phyloP scores from a whole-genome alignment of 257 asterid genomes.

The Scutellaria minor region DNA sequence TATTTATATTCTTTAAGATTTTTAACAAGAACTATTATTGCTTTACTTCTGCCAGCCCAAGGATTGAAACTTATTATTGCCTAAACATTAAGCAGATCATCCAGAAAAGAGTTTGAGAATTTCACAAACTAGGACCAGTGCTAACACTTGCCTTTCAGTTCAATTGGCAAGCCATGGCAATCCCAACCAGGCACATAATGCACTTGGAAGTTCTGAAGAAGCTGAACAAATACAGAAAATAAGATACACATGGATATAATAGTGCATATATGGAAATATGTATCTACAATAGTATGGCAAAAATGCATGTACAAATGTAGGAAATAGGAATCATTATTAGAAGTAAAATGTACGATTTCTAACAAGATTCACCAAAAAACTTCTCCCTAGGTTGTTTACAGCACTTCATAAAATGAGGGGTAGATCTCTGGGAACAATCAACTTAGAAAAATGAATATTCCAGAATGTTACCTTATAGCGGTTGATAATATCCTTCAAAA shows the following conservation, averaged over 20 bases:
- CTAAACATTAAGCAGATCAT: slow-evolving; percentile 16
- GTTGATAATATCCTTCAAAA: slow-evolving; percentile 94
- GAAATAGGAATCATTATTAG: slow-evolving; percentile 7
- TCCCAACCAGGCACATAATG: slow-evolving; percentile 98
- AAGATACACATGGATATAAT: slow-evolving; percentile 9
- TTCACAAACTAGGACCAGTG: slow-evolving; percentile 27
- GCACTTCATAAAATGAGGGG: neutral
- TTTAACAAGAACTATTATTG: slow-evolving; percentile 3
- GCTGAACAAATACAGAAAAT: slow-evolving; percentile 54
- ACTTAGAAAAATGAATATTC: neutral
- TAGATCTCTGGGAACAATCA: slow-evolving; percentile 14
- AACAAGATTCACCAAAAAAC: slow-evolving; percentile 14
- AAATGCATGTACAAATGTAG: slow-evolving; percentile 12
- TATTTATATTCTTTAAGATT: neutral
- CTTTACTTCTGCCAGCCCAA: neutral
- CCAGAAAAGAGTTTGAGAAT: slow-evolving; percentile 26
- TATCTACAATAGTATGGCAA: slow-evolving; percentile 5
- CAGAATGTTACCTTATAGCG: slow-evolving; percentile 77
- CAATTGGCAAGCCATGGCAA: slow-evolving; percentile 98
- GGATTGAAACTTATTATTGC: too few relatives aligned
- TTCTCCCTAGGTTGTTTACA: neutral
- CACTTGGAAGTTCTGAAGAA: slow-evolving; percentile 90
- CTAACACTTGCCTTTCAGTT: slow-evolving; percentile 83
- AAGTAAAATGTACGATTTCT: slow-evolving; percentile 21
- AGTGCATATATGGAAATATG: slow-evolving; percentile 3